These are phyloP conservation scores for Backusella westeae DNA, from an alignment of 192 early-diverging fungal genomes.

Conservation along the genomic window DNA sequence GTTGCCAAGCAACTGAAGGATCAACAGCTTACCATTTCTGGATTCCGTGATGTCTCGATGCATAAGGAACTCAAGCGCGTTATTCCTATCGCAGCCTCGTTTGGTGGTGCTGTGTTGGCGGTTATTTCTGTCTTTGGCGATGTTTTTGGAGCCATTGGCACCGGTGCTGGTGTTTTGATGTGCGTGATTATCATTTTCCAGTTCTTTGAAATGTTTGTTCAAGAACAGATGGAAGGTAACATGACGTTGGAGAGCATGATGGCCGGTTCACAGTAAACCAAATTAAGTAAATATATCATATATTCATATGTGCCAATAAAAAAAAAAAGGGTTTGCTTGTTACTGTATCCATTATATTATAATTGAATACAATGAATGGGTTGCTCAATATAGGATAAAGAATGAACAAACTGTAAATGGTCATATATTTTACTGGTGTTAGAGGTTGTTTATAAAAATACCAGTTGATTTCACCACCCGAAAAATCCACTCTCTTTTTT, in stretches of 20 bases:
- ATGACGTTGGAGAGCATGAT: slow-evolving; percentile 8
- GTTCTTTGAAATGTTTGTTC: slow-evolving; percentile 97
- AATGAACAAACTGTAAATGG: no score
- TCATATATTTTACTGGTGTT: no score
- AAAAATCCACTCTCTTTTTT: no score
- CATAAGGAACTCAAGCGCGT: slow-evolving; percentile 99
- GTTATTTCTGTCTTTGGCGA: slow-evolving; percentile 96
- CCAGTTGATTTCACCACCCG: no score
- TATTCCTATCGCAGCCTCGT: slow-evolving; percentile 96
- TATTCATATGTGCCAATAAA: not conserved
- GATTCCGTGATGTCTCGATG: slow-evolving; percentile 92
- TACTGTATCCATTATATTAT: no score
- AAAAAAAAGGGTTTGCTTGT: not conserved
- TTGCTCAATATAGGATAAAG: no score
- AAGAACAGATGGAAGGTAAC: slow-evolving; percentile 73
- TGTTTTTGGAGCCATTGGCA: slow-evolving; percentile 97
- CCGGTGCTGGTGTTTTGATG: slow-evolving; percentile 97
- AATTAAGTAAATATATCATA: not conserved
- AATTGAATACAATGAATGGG: no score
- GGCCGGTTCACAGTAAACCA: slow-evolving; percentile 8
- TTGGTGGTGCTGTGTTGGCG: slow-evolving; percentile 96
- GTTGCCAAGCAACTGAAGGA: slow-evolving; percentile 97
- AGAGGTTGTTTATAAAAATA: no score
- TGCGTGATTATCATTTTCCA: slow-evolving; percentile 68
- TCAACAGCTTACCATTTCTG: slow-evolving; percentile 92